Percentiles rank a stretch among this genome's conserved stretches.
Conservation (phyloP, 2,329 filamentous ascomycete species). For the Alternaria panax region DNA sequence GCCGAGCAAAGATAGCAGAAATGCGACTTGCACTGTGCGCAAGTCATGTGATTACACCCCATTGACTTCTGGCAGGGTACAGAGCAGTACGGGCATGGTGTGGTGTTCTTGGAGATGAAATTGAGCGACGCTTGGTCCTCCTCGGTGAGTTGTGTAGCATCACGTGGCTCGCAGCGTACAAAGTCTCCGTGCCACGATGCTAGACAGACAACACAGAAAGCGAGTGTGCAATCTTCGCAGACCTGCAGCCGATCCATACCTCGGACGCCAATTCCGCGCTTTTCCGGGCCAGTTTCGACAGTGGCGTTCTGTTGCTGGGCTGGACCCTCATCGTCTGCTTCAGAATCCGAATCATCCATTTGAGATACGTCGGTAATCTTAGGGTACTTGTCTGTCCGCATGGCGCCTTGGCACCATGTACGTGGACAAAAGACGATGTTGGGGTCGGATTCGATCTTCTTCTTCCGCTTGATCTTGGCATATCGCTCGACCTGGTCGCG, state of each 20-base stretch:
- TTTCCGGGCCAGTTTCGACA: conserved; percentile 25
- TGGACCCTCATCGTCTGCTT: conserved; percentile 38
- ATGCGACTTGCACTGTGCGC: conserved; percentile 86
- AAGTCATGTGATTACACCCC: conserved; percentile 60
- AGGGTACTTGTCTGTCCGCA: conserved; percentile 63
- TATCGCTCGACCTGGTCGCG: conserved; percentile 82
- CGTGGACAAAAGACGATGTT: conserved; percentile 92
- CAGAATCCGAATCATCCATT: conserved; percentile 51
- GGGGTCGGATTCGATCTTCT: conserved; percentile 88
- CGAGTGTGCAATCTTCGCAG: conserved; percentile 76
- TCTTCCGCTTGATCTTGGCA: conserved; percentile 89
- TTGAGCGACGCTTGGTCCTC: conserved; percentile 88
- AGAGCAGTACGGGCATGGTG: conserved; percentile 86
- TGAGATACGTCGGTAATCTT: conserved; percentile 53
- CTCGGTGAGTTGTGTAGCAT: conserved; percentile 74
- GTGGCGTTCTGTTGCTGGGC: conserved; percentile 6
- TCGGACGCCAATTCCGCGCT: conserved; percentile 50
- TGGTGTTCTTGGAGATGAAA: conserved; percentile 82
- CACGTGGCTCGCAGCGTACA: conserved; percentile 71
- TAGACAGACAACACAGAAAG: conserved; percentile 80
- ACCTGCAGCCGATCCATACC: conserved; percentile 76
- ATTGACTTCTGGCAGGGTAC: conserved; percentile 79
- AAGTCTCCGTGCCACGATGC: conserved; percentile 95
- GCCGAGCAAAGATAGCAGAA: conserved; percentile 94
- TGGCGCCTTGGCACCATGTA: conserved; percentile 89